Base-by-base conservation (phyloP, 1,139 yeast genomes). In the Sugiyamaella sp. region DNA sequence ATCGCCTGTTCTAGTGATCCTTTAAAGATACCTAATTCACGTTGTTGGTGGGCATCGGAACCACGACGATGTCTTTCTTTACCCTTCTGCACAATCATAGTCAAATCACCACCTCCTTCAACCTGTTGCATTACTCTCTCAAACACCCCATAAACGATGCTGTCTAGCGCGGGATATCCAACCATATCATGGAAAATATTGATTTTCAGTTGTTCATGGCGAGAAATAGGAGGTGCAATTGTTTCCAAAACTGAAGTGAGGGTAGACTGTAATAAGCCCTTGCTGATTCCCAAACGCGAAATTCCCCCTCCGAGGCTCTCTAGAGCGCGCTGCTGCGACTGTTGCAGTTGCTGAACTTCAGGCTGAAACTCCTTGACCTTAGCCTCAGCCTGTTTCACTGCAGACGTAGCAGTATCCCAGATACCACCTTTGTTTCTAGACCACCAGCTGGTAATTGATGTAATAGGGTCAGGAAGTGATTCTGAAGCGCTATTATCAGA, bases 1-100 rank as follows among this genome's bases (percentile, higher is more conserved):
- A 87, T 95, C n/a, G 95, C 98, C 66, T 89, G 96, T 46, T 82
- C 80, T 2, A 82, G 66, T 59, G 87, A 86, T 6, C 98, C 97
- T 46, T 79, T 75, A 66, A 90, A 89, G 63, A 89, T 71, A 60
- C 86, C 86, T 66, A 91, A 78, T 54, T 81, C 80, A 33, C 81
- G 74, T 44, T 71, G 71, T 20, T 62, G 68, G 10, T 57, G 56
- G 9, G 60, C 59, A 51, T 71, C 74, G 1, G 74, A 66, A 10
- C 70, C 75, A 10, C 72, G 64, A 25, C 69, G 61, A 45, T 66
- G 70, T 17, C 72, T 65, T 44, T 71, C 76, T 48, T 71, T 67
- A 42, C 77, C 78, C 61, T 72, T 72, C 57, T 74, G 77, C 54
- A 65, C 80, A 72, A 64, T 81, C 79, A 71, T 79, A 73, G 71